Evolutionary conservation across 805 yeast genomes (phyloP).

Genomic region (Cyberlindnera misumaiensis): DNA sequence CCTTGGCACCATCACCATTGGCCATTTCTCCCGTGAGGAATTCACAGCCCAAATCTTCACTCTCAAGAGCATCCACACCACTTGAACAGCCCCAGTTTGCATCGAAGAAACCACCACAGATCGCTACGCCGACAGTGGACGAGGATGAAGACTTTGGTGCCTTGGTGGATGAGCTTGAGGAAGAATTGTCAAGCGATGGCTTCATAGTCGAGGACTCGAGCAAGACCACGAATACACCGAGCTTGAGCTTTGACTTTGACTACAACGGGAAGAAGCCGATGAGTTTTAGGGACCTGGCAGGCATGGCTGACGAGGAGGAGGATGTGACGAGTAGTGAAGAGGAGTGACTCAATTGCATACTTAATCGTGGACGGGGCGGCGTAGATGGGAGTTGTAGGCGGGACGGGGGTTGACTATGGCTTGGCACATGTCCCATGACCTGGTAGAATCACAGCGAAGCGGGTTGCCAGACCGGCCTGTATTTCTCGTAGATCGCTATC

Average conservation of each 20-base stretch:
- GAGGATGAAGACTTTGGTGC: constrained; percentile 19
- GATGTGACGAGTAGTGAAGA: constrained; percentile 23
- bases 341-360: constrained; percentile 11
- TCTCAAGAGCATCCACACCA: constrained; percentile 2
- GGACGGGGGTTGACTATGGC: too few relatives aligned
- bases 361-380: too few relatives aligned
- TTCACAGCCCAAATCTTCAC: background rate
- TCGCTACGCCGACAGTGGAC: constrained; percentile 11
- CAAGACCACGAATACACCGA: background rate
- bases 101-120: constrained; percentile 16
- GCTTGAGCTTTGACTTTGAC: constrained; percentile 1
- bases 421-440: too few relatives aligned
- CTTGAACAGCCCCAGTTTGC: constrained; percentile 1
- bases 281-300: constrained; percentile 21
- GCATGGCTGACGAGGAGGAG: constrained; percentile 19
- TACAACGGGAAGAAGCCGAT: constrained; percentile 13
- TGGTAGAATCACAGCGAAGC: too few relatives aligned
- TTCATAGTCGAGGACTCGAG: constrained; percentile 5
- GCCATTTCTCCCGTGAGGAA: background rate
- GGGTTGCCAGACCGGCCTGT: too few relatives aligned
- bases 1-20: constrained; percentile 13
- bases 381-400: too few relatives aligned
- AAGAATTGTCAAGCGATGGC: constrained; percentile 9
- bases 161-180: constrained; percentile 22
- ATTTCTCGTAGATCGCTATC: too few relatives aligned